Evolutionary conservation across 73 alveolate genomes (phyloP).

Genomic region (Stentor coeruleus): DNA sequence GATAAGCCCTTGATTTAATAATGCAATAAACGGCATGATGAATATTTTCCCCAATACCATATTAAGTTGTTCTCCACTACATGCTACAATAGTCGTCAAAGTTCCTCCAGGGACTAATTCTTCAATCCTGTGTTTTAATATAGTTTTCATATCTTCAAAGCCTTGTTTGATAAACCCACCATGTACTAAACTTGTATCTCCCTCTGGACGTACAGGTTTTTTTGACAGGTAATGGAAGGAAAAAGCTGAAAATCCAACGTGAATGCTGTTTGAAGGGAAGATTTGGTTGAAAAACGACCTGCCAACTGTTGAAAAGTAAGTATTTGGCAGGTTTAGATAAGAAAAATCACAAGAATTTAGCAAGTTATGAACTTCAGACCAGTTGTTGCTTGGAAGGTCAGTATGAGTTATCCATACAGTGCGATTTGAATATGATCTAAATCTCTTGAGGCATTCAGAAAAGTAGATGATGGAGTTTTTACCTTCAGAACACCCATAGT

Average conservation of each 20-base stretch:
- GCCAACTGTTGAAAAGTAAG: not conserved
- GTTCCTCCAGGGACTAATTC: not conserved
- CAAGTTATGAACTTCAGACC: not conserved
- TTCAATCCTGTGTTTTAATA: not conserved
- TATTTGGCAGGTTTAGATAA: not conserved
- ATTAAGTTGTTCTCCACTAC: not conserved
- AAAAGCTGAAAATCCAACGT: not conserved
- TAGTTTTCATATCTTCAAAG: not conserved
- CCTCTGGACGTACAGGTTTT: not conserved
- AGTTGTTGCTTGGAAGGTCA: not conserved
- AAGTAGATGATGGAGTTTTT: not conserved
- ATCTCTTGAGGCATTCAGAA: not conserved
- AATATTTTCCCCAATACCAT: no score
- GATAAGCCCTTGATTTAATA: not conserved
- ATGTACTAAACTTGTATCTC: no score
- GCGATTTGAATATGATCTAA: not conserved
- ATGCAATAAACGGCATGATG: not conserved
- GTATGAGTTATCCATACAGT: not conserved
- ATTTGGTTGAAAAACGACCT: not conserved
- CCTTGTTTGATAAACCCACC: no score
- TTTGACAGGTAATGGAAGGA: not conserved
- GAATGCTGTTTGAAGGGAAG: not conserved
- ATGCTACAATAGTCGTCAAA: not conserved
- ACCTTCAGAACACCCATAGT: not conserved
- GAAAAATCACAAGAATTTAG: not conserved